A percentile compares a stretch with the other conserved stretches of the same genome.
Conservation (phyloP, 2,329 filamentous ascomycete genomes). For the Colletotrichum filicis region DNA sequence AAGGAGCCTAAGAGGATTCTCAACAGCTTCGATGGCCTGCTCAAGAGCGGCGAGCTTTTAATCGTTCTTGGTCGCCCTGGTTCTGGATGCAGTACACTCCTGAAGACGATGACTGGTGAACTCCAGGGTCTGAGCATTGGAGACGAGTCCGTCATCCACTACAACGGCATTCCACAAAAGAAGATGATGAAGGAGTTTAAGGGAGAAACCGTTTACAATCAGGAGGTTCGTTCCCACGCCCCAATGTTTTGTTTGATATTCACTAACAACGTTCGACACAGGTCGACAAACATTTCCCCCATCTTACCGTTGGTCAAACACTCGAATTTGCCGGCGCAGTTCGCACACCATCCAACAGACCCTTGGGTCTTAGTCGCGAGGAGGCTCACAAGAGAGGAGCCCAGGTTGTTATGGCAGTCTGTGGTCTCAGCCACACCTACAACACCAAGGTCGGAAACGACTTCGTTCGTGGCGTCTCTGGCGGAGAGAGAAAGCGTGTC, state of each 20-base stretch:
- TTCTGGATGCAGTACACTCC: constrained; percentile 71
- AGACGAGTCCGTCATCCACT: constrained; percentile 64
- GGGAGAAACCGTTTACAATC: constrained; percentile 78
- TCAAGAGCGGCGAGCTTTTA: constrained; percentile 73
- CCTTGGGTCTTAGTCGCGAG: constrained; percentile 69
- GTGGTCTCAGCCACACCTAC: constrained; percentile 77
- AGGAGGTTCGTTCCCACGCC: constrained; percentile 62
- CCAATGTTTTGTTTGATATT: too few species aligned
- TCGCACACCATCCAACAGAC: constrained; percentile 73
- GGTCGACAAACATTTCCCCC: constrained; percentile 79
- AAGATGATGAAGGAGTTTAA: constrained; percentile 70
- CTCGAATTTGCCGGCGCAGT: constrained; percentile 78
- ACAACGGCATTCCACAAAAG: constrained; percentile 67
- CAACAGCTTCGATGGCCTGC: constrained; percentile 70
- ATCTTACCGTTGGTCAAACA: constrained; percentile 80
- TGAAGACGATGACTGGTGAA: constrained; percentile 72
- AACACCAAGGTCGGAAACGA: constrained; percentile 82
- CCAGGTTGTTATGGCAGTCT: constrained; percentile 75
- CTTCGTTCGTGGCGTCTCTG: constrained; percentile 76
- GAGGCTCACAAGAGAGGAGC: constrained; percentile 72
- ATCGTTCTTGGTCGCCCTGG: constrained; percentile 76
- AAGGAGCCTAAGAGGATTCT: constrained; percentile 69
- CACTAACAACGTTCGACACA: constrained; percentile 40
- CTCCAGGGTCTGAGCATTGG: constrained; percentile 67
- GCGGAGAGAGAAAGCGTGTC: constrained; percentile 82